Conservation (phyloP, 2,329 filamentous ascomycete species). For the Teratosphaeria viscida region DNA sequence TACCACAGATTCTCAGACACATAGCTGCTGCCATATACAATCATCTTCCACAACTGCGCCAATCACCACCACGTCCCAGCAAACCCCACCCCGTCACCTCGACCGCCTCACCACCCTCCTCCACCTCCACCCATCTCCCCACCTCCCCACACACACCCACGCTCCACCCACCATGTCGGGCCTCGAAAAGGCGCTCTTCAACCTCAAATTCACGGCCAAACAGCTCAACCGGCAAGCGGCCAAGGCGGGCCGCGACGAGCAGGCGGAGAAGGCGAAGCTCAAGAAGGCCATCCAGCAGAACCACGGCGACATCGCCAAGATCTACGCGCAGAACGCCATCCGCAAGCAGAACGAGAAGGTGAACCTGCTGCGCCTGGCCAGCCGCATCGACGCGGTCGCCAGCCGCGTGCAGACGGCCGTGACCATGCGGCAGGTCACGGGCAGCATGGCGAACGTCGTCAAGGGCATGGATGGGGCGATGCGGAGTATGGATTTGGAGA, state of each 20-base stretch:
- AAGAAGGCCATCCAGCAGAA: constrained; percentile 52
- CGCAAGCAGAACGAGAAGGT: constrained; percentile 53
- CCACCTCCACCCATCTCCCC: neutral
- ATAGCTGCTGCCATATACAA: neutral
- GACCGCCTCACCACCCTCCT: neutral
- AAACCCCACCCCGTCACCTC: neutral
- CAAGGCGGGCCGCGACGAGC: constrained; percentile 52
- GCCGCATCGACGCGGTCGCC: constrained; percentile 49
- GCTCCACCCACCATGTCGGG: constrained; percentile 40
- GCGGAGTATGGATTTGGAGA: constrained; percentile 54
- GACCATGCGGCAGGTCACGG: constrained; percentile 51
- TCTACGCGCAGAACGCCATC: constrained; percentile 54
- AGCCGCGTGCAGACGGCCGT: constrained; percentile 53
- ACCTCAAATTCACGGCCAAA: constrained; percentile 55
- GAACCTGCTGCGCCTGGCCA: constrained; percentile 47
- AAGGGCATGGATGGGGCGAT: constrained; percentile 52
- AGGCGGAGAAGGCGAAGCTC: constrained; percentile 49
- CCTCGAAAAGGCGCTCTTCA: constrained; percentile 52
- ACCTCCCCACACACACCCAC: constrained; percentile 1
- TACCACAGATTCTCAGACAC: neutral
- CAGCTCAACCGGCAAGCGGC: constrained; percentile 52
- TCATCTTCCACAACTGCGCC: too few relatives aligned
- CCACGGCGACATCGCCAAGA: constrained; percentile 51
- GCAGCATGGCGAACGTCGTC: constrained; percentile 53
- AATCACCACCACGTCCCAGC: neutral